These are phyloP conservation scores for Zoysia matrella DNA, from an alignment of 202 grass and related monocot species.

Conservation along the genomic window DNA sequence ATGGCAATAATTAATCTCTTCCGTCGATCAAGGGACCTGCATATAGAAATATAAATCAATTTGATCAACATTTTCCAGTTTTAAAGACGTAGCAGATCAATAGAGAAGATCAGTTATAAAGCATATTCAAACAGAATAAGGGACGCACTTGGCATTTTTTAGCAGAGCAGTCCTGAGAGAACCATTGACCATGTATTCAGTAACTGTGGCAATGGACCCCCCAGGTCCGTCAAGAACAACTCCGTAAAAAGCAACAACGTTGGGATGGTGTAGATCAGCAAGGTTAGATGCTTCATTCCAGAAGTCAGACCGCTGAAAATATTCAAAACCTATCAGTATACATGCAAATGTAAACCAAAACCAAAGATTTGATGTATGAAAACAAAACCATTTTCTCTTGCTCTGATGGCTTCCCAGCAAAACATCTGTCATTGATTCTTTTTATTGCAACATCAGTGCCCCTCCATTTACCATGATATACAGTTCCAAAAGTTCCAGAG, in stretches of 20 bases:
- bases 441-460: slow-evolving; percentile 99
- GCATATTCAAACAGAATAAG: slow-evolving; percentile 23
- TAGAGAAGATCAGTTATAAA: slow-evolving; percentile 25
- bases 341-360: slow-evolving; percentile 12
- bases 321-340: slow-evolving; percentile 35
- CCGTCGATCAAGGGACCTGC: slow-evolving; percentile 77
- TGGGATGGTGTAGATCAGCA: slow-evolving; percentile 90
- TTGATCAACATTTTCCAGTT: background rate
- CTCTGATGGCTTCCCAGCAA: slow-evolving; percentile 94
- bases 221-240: slow-evolving; percentile 96
- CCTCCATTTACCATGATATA: slow-evolving; percentile 99
- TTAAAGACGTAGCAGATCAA: slow-evolving; percentile 26
- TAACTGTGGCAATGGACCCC: slow-evolving; percentile 91
- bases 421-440: slow-evolving; percentile 95
- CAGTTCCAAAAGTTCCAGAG: slow-evolving; percentile 97
- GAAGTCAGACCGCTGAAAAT: slow-evolving; percentile 82
- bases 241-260: slow-evolving; percentile 96
- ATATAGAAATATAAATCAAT: background rate
- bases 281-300: slow-evolving; percentile 99
- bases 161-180: slow-evolving; percentile 87
- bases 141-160: slow-evolving; percentile 82
- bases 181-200: slow-evolving; percentile 98
- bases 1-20: slow-evolving; percentile 91
- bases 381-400: slow-evolving; percentile 86
- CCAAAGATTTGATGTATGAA: background rate